A percentile compares a stretch with the other conserved stretches of the same genome.
Conservation (phyloP, 2,329 filamentous ascomycete species). For the Exserohilum turcica region DNA sequence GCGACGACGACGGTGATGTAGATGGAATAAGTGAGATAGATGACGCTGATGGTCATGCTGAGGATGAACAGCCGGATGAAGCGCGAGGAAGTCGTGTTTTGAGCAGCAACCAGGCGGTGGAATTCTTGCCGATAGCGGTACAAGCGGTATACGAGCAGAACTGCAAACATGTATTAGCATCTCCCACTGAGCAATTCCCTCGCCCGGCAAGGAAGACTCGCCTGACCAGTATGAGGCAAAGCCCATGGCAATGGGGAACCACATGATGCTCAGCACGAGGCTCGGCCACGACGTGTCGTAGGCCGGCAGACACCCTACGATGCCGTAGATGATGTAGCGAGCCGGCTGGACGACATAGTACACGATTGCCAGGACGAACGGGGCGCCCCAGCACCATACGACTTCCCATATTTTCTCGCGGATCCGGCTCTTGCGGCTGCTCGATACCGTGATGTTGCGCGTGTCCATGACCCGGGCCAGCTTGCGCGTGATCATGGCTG, state of each 20-base stretch:
- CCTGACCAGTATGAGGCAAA: slow-evolving; percentile 63
- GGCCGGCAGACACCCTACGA: slow-evolving; percentile 63
- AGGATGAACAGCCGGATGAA: slow-evolving; percentile 67
- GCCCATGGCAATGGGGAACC: slow-evolving; percentile 61
- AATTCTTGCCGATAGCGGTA: slow-evolving; percentile 65
- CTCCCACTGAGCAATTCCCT: not conserved
- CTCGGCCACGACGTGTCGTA: slow-evolving; percentile 64
- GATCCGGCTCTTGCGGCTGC: slow-evolving; percentile 55
- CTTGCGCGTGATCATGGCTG: slow-evolving; percentile 64
- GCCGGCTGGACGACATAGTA: slow-evolving; percentile 65
- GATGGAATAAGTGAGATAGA: slow-evolving; percentile 57
- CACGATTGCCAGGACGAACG: slow-evolving; percentile 59
- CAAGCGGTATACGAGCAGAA: slow-evolving; percentile 64
- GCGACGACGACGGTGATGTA: slow-evolving; percentile 53
- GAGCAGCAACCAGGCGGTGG: slow-evolving; percentile 58
- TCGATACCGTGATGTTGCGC: slow-evolving; percentile 59
- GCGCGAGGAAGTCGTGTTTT: slow-evolving; percentile 61
- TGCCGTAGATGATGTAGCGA: slow-evolving; percentile 63
- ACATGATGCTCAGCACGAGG: slow-evolving; percentile 60
- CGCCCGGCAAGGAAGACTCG: slow-evolving; percentile 45
- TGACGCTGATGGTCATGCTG: slow-evolving; percentile 55
- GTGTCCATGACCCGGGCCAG: slow-evolving; percentile 67
- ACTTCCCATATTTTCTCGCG: slow-evolving; percentile 58
- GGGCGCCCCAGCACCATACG: slow-evolving; percentile 61
- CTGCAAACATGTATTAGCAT: slow-evolving; percentile 44